Base-by-base conservation (phyloP, 1,284 basidiomycete species). In the Mycosarcoma mackinlayi region DNA sequence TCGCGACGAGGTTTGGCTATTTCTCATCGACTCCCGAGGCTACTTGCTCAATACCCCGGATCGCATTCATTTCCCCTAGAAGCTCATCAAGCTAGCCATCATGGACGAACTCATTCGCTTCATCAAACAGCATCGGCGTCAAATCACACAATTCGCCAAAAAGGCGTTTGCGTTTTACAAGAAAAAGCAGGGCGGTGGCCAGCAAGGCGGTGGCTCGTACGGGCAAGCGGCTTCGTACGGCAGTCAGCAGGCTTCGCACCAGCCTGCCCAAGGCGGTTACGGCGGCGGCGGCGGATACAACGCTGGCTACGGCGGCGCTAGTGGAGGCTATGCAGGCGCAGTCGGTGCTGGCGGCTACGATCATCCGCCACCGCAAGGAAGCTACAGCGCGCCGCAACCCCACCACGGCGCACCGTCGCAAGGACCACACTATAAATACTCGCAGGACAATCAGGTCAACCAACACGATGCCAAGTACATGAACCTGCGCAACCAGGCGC, bases 401-500 rank as follows among this genome's bases (percentile, higher is more conserved):
- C 57, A 63, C 14, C 40, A 68, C 8, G 58, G 55, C 16, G 70
- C 70, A 30, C 51, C 59, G 11, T 60, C 49, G 19, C 64, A 67
- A 40, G 70, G 65, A 3, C 70, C 70, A 6, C 70, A 73, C 60
- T 68, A 68, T 60, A 73, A 73, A 40, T 73, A 41, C 57, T 73
- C 70, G 19, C 40, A 57, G 47, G 76, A 78, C 52, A 78, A 78
- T 53, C 78, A 80, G 64, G 72, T 78, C 18, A 82, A 82, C 62
- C 68, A 73, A 21, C 73, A 78, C 54, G 80, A 82, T 60, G 68
- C 72, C 25, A 64, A 75, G 41, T 82, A 82, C 65, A 68, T 71
- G 66, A 55, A 74, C 8, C 54, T 80, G 24, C 78, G 80, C 31
- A 70, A 70, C 62, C 62, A 70, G 25, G 80, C 80, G 1, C 77